Base-by-base conservation (phyloP, 208 protist genomes). In the Crithidia sp. region DNA sequence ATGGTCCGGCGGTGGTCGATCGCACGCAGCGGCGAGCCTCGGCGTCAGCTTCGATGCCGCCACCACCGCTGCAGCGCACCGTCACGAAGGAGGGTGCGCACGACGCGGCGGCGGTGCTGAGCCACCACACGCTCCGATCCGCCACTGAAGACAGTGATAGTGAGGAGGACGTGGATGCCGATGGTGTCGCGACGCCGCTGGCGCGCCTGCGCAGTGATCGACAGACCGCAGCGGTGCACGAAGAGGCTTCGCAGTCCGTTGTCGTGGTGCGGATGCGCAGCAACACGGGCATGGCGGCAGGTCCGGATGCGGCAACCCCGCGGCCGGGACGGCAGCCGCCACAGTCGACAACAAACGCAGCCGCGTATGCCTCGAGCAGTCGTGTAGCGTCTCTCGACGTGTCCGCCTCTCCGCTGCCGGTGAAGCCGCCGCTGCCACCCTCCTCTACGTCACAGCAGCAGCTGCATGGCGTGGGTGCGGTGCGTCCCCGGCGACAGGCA, bases 301-400 rank as follows among this genome's bases (percentile, higher is more conserved):
- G 28, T 28, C 28, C 28, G 64, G n/a, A 37, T 19, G 50, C 2
- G 3, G 7, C 3, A 16, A 28, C 52, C 52, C 8, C 52, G 16
- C 8, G n/a, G 52, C 6, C 16, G 7, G 55, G 19, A 40, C 55
- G 28, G 55, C 59, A 43, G 59, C 13, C 6, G 4, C 17, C 56
- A 39, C 7, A 39, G 41, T 2, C 9, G 50, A 41, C 10, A 37
- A 5, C 7, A 3, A 28, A 62, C 36, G 9, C 43, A 5, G 62
- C 39, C 6, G 62, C 19, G 2, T 45, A 14, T 49, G 45, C 49
- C 17, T 37, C 62, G 16, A 36, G 45, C 0, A 57, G 45, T 12
- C 62, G 50, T 3, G n/a, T 67, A 28, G 7, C 62, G 7, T 67
- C 62, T 14, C 45, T 67, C 9, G 62, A 67, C 62, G 43, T 36